Percentiles rank a stretch among this genome's conserved stretches.
These are phyloP conservation scores for Candida glaebosa DNA, from an alignment of 805 yeast genomes.

Conservation along the genomic window DNA sequence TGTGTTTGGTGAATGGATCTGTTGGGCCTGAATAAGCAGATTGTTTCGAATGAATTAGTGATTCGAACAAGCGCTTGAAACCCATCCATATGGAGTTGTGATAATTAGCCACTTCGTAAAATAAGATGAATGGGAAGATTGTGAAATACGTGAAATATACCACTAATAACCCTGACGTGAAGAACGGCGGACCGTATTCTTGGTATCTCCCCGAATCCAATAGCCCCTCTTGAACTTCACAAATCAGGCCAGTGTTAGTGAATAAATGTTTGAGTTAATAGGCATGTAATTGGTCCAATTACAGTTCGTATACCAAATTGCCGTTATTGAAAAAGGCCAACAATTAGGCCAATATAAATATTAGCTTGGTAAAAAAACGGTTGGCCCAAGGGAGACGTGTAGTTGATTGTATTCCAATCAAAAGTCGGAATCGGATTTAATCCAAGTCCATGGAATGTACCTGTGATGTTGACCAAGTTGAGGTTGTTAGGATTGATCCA, in stretches of 20 bases:
- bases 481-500: slow-evolving; percentile 55
- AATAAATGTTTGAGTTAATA: slow-evolving; percentile 44
- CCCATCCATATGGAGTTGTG: slow-evolving; percentile 13
- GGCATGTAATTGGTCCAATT: slow-evolving; percentile 25
- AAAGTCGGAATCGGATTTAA: slow-evolving; percentile 51
- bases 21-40: slow-evolving; percentile 14
- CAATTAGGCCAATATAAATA: slow-evolving; percentile 14
- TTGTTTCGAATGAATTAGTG: slow-evolving; percentile 10
- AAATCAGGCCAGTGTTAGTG: slow-evolving; percentile 46
- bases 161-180: slow-evolving; percentile 26
- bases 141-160: slow-evolving; percentile 26
- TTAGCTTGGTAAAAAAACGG: slow-evolving; percentile 36
- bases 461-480: slow-evolving; percentile 48
- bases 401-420: slow-evolving; percentile 45
- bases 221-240: slow-evolving; percentile 35
- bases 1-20: slow-evolving; percentile 28
- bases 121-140: slow-evolving; percentile 21
- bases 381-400: slow-evolving; percentile 28
- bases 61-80: slow-evolving; percentile 6
- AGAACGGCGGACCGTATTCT: slow-evolving; percentile 26
- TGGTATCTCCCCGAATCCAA: slow-evolving; percentile 21
- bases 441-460: slow-evolving; percentile 47
- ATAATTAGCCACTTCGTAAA: slow-evolving; percentile 11
- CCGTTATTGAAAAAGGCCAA: slow-evolving; percentile 18
- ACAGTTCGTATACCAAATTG: slow-evolving; percentile 17